These are phyloP conservation scores for Candida michaelii DNA, from an alignment of 805 yeast genomes.

Conservation along the genomic window DNA sequence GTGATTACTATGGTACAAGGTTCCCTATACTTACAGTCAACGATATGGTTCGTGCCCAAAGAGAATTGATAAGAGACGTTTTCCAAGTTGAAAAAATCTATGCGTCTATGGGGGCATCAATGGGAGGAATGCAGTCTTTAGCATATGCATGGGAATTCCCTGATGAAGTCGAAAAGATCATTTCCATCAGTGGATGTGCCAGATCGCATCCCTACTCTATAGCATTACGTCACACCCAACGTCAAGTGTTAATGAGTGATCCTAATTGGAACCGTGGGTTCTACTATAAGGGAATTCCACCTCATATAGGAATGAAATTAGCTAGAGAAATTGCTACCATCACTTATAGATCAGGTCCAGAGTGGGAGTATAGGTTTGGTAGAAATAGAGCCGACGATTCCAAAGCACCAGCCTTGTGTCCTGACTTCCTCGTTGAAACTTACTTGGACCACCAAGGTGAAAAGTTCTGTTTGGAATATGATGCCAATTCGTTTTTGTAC, in stretches of 20 bases:
- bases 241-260: constrained; percentile 92
- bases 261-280: constrained; percentile 93
- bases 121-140: constrained; percentile 99
- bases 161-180: constrained; percentile 66
- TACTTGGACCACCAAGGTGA: constrained; percentile 94
- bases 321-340: constrained; percentile 94
- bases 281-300: constrained; percentile 78
- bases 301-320: constrained; percentile 92
- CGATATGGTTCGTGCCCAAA: constrained; percentile 91
- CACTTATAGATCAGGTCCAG: constrained; percentile 93
- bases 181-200: constrained; percentile 90
- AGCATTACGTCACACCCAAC: constrained; percentile 89
- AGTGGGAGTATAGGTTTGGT: constrained; percentile 93
- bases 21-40: constrained; percentile 84
- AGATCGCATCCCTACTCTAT: constrained; percentile 92
- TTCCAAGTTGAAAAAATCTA: constrained; percentile 64
- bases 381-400: constrained; percentile 81
- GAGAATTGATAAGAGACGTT: constrained; percentile 59
- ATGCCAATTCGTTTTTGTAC: constrained; percentile 84
- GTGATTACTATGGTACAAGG: constrained; percentile 72
- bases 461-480: constrained; percentile 87
- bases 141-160: constrained; percentile 87
- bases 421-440: constrained; percentile 90
- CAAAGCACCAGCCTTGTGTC: constrained; percentile 82
- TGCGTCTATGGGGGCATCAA: constrained; percentile 86